Evolutionary conservation across 2,329 filamentous ascomycete species (phyloP).

Genomic region (Diaporthe velutina): DNA sequence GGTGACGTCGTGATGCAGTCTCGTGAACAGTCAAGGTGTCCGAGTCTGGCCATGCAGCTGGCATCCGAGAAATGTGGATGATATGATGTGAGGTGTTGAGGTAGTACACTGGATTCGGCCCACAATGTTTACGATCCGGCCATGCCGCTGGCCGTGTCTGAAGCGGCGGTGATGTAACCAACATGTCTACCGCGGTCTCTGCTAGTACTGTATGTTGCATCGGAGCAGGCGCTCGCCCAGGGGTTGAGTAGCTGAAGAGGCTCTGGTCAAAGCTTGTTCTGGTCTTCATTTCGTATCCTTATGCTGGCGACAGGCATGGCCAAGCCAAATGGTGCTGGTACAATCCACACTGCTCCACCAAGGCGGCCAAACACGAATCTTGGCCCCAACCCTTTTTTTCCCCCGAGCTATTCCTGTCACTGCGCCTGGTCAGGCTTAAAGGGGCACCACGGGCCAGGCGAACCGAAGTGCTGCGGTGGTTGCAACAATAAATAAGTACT

Average conservation of each 20-base stretch:
- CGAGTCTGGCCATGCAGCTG: background rate
- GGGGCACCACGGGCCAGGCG: background rate
- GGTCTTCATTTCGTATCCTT: constrained; percentile 19
- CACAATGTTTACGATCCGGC: background rate
- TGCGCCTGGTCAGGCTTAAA: background rate
- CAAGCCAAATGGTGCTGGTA: background rate
- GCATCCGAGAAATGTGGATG: background rate
- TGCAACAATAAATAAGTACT: background rate
- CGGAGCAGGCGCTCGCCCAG: background rate
- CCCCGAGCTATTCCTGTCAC: constrained; percentile 15
- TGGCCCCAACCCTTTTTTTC: background rate
- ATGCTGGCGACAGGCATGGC: background rate
- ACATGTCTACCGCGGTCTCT: too few relatives aligned
- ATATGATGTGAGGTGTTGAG: background rate
- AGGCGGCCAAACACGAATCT: constrained; percentile 23
- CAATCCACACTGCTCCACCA: constrained; percentile 25
- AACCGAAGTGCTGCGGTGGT: background rate
- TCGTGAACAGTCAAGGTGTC: background rate
- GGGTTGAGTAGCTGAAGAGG: background rate
- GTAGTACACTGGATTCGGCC: background rate
- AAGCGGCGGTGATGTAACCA: background rate
- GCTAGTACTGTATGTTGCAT: background rate
- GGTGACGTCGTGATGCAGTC: too few relatives aligned
- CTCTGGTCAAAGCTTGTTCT: background rate
- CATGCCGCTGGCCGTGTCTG: background rate